Conservation (phyloP, 495 filamentous ascomycete species). For the Pyronema domesticum region DNA sequence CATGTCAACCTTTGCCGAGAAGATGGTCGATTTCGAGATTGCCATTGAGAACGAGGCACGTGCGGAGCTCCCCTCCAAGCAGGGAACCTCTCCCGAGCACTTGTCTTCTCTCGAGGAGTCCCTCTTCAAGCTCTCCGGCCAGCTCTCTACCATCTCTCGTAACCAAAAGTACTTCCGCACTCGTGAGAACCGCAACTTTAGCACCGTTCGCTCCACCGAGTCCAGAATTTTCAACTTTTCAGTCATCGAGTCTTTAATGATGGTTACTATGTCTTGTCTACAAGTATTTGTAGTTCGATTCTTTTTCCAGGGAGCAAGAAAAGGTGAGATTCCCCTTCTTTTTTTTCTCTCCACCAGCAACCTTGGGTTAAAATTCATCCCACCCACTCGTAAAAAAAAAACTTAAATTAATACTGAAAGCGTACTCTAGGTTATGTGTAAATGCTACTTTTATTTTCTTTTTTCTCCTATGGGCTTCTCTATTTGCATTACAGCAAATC, state of each 20-base stretch:
- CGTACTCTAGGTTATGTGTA: conserved; percentile 25
- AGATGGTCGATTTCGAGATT: conserved; percentile 98
- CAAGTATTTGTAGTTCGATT: conserved; percentile 97
- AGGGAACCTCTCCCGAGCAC: conserved; percentile 82
- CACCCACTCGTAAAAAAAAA: background rate
- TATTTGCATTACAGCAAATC: conserved; percentile 24
- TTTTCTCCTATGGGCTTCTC: conserved; percentile 19
- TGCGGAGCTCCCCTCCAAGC: conserved; percentile 67
- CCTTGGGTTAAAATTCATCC: background rate
- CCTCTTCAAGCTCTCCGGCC: conserved; percentile 82
- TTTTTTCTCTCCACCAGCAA: conserved; percentile 6
- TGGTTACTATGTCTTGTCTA: conserved; percentile 87
- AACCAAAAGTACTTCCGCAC: conserved; percentile 99
- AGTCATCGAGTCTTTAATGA: conserved; percentile 75
- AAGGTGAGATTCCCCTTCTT: conserved; percentile 20
- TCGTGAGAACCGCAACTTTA: conserved; percentile 96
- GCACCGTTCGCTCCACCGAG: conserved; percentile 92
- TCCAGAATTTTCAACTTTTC: conserved; percentile 92
- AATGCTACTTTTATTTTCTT: conserved; percentile 22
- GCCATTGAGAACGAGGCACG: conserved; percentile 82
- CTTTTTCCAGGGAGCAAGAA: conserved; percentile 66
- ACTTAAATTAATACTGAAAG: conserved; percentile 24
- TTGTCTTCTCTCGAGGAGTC: conserved; percentile 83
- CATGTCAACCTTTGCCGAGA: conserved; percentile 95
- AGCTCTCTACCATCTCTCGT: conserved; percentile 86